phyloP scores from a whole-genome alignment of 1,284 basidiomycete species.

The Moesziomyces aphidis region DNA sequence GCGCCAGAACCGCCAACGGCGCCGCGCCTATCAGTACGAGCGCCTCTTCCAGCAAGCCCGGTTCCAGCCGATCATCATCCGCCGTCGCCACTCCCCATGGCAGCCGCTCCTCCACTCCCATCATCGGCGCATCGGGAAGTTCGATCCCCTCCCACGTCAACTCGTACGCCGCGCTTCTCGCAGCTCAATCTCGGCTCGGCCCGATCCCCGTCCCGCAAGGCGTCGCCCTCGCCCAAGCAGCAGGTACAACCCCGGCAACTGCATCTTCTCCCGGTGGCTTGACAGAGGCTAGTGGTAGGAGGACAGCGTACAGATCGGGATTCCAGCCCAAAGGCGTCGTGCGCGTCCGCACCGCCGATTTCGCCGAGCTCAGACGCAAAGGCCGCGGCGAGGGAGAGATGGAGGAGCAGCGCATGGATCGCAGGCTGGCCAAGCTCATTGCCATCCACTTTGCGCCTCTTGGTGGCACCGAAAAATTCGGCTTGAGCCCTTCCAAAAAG shows the following conservation, averaged over 20 bases:
- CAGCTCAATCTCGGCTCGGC: conserved; percentile 40
- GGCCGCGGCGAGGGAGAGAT: conserved; percentile 44
- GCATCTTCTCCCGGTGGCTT: not conserved
- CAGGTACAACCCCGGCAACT: conserved; percentile 8
- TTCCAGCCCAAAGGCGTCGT: conserved; percentile 62
- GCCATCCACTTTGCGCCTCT: conserved; percentile 49
- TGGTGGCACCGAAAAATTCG: conserved; percentile 16
- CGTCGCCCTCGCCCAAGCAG: conserved; percentile 39
- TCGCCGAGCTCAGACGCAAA: conserved; percentile 29
- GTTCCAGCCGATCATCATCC: conserved; percentile 31
- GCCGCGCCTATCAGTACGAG: conserved; percentile 12
- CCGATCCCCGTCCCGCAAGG: conserved; percentile 51
- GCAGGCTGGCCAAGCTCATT: conserved; percentile 57
- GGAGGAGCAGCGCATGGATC: conserved; percentile 61
- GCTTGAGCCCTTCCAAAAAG: conserved; percentile 14
- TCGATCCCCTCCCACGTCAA: conserved; percentile 46
- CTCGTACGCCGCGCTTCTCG: conserved; percentile 47
- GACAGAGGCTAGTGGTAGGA: conserved; percentile 17
- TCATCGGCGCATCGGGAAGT: conserved; percentile 25
- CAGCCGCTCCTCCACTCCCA: conserved; percentile 42
- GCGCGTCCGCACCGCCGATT: conserved; percentile 50
- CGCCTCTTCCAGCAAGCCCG: conserved; percentile 26
- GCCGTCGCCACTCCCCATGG: conserved; percentile 23
- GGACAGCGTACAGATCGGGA: conserved; percentile 47
- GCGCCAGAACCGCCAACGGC: conserved; percentile 2